Evolutionary conservation across 1,284 basidiomycete species (phyloP).

Genomic region (Cutaneotrichosporon spelunceum): DNA sequence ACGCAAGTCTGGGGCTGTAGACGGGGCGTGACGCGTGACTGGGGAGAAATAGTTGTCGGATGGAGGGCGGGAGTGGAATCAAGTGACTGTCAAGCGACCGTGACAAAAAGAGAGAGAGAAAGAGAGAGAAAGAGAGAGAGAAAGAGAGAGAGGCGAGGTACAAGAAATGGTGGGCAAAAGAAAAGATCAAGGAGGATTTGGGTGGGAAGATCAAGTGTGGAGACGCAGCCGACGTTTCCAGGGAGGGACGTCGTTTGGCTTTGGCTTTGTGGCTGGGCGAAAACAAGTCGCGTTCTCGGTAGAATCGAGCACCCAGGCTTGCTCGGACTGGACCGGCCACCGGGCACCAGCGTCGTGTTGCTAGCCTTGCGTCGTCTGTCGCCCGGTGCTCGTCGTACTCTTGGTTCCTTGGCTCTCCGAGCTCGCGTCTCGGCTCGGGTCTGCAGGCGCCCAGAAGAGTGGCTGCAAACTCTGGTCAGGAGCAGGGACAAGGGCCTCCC

Average conservation of each 20-base stretch:
- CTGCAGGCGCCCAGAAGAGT: no score
- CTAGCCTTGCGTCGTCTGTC: not conserved
- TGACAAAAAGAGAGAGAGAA: not conserved
- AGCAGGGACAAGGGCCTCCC: not conserved
- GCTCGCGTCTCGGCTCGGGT: no score
- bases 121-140: not conserved
- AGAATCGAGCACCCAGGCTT: not conserved
- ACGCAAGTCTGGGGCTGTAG: no score
- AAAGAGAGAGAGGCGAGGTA: not conserved
- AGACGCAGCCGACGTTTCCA: no score
- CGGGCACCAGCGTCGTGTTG: not conserved
- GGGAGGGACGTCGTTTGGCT: no score
- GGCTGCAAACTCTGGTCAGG: not conserved
- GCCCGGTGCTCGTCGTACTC: no score
- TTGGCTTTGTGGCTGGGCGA: not conserved
- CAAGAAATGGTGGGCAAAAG: not conserved
- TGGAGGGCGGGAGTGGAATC: not conserved
- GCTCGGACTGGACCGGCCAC: not conserved
- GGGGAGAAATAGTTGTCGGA: not conserved
- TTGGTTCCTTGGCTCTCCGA: no score
- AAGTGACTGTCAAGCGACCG: not conserved
- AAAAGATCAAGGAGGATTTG: not conserved
- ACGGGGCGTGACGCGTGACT: constrained; percentile 9
- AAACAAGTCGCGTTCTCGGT: constrained; percentile 7
- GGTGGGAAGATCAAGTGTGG: not conserved